These are phyloP conservation scores for Blastosporella zonata DNA, from an alignment of 1,284 basidiomycete genomes.

Conservation along the genomic window DNA sequence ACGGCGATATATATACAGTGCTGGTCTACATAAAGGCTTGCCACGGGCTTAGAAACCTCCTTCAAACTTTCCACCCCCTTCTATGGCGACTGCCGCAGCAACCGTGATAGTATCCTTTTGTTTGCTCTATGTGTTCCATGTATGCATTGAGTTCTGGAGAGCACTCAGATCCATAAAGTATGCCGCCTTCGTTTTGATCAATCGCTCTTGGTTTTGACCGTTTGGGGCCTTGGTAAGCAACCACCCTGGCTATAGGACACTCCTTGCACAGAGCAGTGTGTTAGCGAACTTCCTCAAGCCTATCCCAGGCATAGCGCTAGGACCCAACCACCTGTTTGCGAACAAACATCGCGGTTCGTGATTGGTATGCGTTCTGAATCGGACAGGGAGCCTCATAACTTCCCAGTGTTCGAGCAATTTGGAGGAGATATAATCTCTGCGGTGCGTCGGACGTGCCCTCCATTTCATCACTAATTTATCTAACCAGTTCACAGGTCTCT, in stretches of 20 bases:
- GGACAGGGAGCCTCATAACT: neutral
- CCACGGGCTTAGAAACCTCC: no score
- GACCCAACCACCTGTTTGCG: constrained; percentile 27
- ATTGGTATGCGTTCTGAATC: neutral
- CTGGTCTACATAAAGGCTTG: no score
- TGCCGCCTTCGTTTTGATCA: neutral
- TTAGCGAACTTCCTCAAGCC: constrained; percentile 26
- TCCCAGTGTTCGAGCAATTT: constrained; percentile 26
- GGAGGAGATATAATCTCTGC: constrained; percentile 32
- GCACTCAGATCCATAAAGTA: constrained; percentile 26
- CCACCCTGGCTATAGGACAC: constrained; percentile 29
- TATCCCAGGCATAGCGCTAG: constrained; percentile 27
- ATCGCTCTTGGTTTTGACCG: neutral
- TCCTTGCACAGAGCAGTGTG: constrained; percentile 24
- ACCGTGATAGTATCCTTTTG: constrained; percentile 13
- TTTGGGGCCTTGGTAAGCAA: constrained; percentile 20
- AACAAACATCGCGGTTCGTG: constrained; percentile 30
- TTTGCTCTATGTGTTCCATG: constrained; percentile 19
- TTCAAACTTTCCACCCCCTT: neutral
- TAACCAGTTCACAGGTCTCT: constrained; percentile 22
- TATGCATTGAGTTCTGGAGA: constrained; percentile 20
- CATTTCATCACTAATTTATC: neutral
- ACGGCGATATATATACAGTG: no score
- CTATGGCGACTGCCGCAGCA: constrained; percentile 2
- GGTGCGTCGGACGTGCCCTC: constrained; percentile 15